These are phyloP conservation scores for Lojkania enalia DNA, from an alignment of 2,329 filamentous ascomycete species.

Conservation along the genomic window DNA sequence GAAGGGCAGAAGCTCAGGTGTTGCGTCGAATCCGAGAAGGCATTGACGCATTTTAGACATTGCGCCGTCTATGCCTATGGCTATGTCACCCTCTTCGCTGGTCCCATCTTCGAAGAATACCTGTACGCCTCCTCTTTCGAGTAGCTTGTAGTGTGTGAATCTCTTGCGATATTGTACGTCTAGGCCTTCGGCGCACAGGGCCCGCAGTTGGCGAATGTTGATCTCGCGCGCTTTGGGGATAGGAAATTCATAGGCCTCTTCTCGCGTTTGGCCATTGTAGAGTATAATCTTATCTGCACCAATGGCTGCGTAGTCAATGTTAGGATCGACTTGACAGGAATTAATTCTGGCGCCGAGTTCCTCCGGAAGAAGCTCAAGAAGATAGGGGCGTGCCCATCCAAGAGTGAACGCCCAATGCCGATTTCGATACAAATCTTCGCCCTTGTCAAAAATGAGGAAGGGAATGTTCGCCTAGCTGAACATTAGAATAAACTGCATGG, in stretches of 20 bases:
- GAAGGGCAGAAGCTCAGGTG: conserved; percentile 30
- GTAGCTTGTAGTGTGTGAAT: conserved; percentile 21
- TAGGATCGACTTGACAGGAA: conserved; percentile 39
- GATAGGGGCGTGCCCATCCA: conserved; percentile 38
- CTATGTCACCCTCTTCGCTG: conserved; percentile 23
- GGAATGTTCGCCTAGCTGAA: conserved; percentile 22
- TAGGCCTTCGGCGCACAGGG: conserved; percentile 39
- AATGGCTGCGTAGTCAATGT: conserved; percentile 30
- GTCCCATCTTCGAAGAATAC: conserved; percentile 31
- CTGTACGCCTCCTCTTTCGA: conserved; percentile 24
- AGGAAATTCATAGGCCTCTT: conserved; percentile 40
- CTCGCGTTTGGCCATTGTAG: conserved; percentile 39
- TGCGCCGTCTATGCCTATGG: conserved; percentile 33
- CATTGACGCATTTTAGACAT: conserved; percentile 32
- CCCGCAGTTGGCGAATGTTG: conserved; percentile 44
- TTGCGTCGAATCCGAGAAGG: conserved; percentile 22
- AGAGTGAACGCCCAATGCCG: conserved; percentile 46
- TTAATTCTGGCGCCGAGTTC: conserved; percentile 30
- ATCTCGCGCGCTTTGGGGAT: conserved; percentile 39
- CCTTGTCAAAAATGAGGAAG: conserved; percentile 35
- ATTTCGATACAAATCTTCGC: conserved; percentile 28
- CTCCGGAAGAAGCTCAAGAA: conserved; percentile 36
- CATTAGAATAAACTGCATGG: background rate
- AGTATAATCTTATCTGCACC: conserved; percentile 37
- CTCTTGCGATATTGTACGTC: conserved; percentile 36